Evolutionary conservation across 768 basidiomycete species (phyloP).

Genomic region (Paxillus rubicundulus): DNA sequence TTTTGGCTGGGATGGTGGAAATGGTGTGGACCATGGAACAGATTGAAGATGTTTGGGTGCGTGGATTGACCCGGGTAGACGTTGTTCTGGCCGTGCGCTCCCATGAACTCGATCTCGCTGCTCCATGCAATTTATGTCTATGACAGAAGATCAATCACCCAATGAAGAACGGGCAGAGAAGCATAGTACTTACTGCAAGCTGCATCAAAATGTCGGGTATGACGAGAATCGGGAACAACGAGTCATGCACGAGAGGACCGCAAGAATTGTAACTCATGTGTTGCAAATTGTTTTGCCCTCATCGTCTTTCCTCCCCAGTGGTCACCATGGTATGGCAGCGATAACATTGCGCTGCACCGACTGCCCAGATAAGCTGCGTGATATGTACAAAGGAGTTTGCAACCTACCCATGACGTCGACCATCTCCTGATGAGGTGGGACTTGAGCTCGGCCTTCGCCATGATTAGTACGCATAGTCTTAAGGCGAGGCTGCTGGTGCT

Average conservation of each 20-base stretch:
- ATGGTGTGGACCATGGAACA: slow-evolving; percentile 71
- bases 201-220: slow-evolving; percentile 51
- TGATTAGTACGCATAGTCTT: slow-evolving; percentile 82
- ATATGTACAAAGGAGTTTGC: slow-evolving; percentile 29
- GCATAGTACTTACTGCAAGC: slow-evolving; percentile 58
- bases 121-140: slow-evolving; percentile 80
- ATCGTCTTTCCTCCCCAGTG: too few relatives aligned
- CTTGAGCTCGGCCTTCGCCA: slow-evolving; percentile 67
- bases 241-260: too few relatives aligned
- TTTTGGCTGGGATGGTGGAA: slow-evolving; percentile 65
- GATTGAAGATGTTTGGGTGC: slow-evolving; percentile 37
- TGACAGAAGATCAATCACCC: slow-evolving; percentile 8
- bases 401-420: slow-evolving; percentile 71
- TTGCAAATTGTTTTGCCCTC: too few relatives aligned
- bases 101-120: slow-evolving; percentile 69
- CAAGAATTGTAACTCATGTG: too few relatives aligned
- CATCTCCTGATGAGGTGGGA: slow-evolving; percentile 62
- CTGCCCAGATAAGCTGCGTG: slow-evolving; percentile 14
- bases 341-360: too few relatives aligned
- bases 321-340: too few relatives aligned
- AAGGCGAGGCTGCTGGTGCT: slow-evolving; percentile 87
- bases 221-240: not conserved
- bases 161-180: not conserved
- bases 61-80: slow-evolving; percentile 27
- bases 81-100: slow-evolving; percentile 33